Evolutionary conservation across 2,329 filamentous ascomycete species (phyloP).

Genomic region (Ascosphaera aggregata): DNA sequence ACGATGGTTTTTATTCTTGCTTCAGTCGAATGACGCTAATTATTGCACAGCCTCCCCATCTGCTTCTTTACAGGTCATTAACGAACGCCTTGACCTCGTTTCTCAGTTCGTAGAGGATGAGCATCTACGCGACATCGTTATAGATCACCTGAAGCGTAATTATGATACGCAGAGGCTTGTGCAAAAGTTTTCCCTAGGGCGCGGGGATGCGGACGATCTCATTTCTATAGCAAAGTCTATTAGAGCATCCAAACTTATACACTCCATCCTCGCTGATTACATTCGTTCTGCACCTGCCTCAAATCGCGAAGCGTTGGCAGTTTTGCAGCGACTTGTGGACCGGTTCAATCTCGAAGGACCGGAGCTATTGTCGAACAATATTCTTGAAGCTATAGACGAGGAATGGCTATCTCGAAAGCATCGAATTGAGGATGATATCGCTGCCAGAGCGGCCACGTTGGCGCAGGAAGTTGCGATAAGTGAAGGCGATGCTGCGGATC

Average conservation of each 20-base stretch:
- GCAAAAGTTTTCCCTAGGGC: conserved; percentile 80
- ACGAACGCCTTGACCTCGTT: conserved; percentile 59
- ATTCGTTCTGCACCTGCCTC: conserved; percentile 12
- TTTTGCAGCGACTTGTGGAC: conserved; percentile 11
- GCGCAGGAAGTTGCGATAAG: conserved; percentile 46
- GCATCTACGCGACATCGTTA: conserved; percentile 45
- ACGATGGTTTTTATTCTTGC: not conserved
- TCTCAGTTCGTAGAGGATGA: conserved; percentile 44
- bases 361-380: conserved; percentile 42
- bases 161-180: conserved; percentile 75
- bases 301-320: conserved; percentile 8
- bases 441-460: conserved; percentile 44
- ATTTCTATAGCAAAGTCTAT: conserved; percentile 66
- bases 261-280: conserved; percentile 11
- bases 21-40: not conserved
- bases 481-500: conserved; percentile 37
- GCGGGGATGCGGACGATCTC: conserved; percentile 81
- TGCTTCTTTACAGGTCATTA: conserved; percentile 60
- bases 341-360: conserved; percentile 35
- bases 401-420: conserved; percentile 70
- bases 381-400: conserved; percentile 68
- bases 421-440: conserved; percentile 47
- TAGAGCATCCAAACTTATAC: conserved; percentile 43
- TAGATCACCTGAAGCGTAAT: conserved; percentile 44
- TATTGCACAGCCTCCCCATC: conserved; percentile 44